Conservation (phyloP, 495 filamentous ascomycete species). For the Achaetomiella virescens region DNA sequence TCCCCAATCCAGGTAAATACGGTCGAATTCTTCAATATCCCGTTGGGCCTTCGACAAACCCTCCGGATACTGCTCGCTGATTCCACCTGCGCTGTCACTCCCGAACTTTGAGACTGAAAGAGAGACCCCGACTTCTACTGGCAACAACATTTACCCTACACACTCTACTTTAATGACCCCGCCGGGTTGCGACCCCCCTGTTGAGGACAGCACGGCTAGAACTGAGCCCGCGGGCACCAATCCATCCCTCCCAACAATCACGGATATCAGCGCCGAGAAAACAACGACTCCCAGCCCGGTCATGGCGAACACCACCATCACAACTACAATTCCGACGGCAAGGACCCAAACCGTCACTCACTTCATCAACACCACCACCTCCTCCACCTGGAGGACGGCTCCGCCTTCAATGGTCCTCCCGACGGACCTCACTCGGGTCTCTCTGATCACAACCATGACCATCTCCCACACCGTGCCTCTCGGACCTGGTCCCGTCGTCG, state of each 20-base stretch:
- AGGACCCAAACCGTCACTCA: neutral
- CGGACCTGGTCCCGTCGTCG: neutral
- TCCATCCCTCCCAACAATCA: neutral
- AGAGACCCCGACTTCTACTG: neutral
- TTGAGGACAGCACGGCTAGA: neutral
- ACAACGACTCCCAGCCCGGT: neutral
- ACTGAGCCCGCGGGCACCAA: neutral
- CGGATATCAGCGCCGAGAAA: neutral
- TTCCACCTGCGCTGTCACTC: neutral
- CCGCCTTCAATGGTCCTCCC: neutral
- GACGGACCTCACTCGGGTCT: neutral
- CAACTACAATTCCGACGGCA: neutral
- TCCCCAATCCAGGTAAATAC: conserved; percentile 21
- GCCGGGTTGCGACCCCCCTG: neutral
- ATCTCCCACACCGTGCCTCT: neutral
- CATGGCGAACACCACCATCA: neutral
- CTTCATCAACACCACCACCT: neutral
- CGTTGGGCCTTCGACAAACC: conserved; percentile 1
- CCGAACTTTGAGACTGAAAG: conserved; percentile 4
- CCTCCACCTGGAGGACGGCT: neutral
- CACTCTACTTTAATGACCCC: neutral
- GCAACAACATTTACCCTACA: neutral
- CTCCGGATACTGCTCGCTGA: conserved; percentile 5
- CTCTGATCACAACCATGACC: neutral
- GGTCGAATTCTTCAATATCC: conserved; percentile 16